Percentiles rank a stretch among this genome's conserved stretches.
phyloP scores from a whole-genome alignment of 2,329 filamentous ascomycete species.

The Fusarium palustre region DNA sequence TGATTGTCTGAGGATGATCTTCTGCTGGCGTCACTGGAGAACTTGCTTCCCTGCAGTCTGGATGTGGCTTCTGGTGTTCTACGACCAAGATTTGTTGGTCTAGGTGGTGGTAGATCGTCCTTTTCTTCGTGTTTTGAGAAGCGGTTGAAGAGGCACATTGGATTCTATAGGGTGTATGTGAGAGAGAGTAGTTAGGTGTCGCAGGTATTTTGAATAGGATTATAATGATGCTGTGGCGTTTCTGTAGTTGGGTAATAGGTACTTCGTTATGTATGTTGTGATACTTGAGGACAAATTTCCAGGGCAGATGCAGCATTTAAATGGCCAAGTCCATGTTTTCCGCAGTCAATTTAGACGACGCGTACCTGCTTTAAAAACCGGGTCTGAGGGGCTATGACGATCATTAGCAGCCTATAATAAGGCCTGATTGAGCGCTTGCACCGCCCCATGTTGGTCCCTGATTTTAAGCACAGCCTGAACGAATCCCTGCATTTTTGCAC shows the following conservation, averaged over 20 bases:
- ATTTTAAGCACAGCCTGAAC: constrained; percentile 12
- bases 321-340: not conserved
- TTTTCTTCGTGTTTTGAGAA: constrained; percentile 28
- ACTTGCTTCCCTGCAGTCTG: constrained; percentile 23
- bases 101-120: constrained; percentile 15
- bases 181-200: not conserved
- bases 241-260: not conserved
- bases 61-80: constrained; percentile 34
- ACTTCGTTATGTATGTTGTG: not conserved
- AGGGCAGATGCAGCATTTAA: not conserved
- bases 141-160: constrained; percentile 34
- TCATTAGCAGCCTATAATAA: not conserved
- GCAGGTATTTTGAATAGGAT: not conserved
- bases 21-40: constrained; percentile 14
- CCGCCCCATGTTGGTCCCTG: constrained; percentile 17
- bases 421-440: not conserved
- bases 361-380: constrained; percentile 13
- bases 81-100: constrained; percentile 16
- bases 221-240: not conserved
- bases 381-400: constrained; percentile 16
- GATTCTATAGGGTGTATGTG: rapidly evolving
- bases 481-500: constrained; percentile 1
- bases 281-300: not conserved
- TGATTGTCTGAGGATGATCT: constrained; percentile 13
- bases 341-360: constrained; percentile 3